Evolutionary conservation across 495 filamentous ascomycete species (phyloP), one percentile per base, ranked within the genome.

Genomic region (Hyaloscypha bicolor): DNA sequence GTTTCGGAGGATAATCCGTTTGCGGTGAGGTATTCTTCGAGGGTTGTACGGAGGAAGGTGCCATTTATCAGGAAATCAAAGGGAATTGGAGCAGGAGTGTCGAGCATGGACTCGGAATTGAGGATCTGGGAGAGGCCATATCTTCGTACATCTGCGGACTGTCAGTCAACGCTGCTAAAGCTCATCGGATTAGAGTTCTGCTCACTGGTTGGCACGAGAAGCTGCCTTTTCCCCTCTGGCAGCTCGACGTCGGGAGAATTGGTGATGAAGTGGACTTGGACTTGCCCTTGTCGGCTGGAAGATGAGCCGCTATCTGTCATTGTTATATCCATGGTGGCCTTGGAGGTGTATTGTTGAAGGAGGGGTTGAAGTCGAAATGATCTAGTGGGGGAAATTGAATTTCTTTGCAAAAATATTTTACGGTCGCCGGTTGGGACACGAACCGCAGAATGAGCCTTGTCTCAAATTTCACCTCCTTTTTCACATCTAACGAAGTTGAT

Each of bases 1-100:
- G 89, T 89, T 79, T 99, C 95, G 33, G 93, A 83, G 51, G 92
- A 96, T 64, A 97, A 88, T 52, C 94, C 95, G 78, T 95, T 90
- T 68, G 85, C 80, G 29, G 87, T 88, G 60, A 99, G 86, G 79
- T 95, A 97, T 72, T 96, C 88, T 73, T 97, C 93, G 69, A 99
- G 85, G 37, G 90, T 92, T 31, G 92, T 91, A 51, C 92, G 90
- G 31, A 99, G 86, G 78, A 96, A 96, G 69, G 89, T 87, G 72
- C 96, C 95, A 72, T 94, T 92, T 77, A 96, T 87, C 67, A 99
- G 85, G 82, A 99, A 97, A 77, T 99, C 96, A 80, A 99, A 93
- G 32, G 95, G 95, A 45, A 97, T 86, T 16, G 94, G 90, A 53
- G 88, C 85, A 52, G 88, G 81, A 37, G 88, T 91, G 66, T 89